Evolutionary conservation across 441 rosid genomes (phyloP), one percentile per base, ranked within the genome.

Genomic region (Eutrema salsugineum): DNA sequence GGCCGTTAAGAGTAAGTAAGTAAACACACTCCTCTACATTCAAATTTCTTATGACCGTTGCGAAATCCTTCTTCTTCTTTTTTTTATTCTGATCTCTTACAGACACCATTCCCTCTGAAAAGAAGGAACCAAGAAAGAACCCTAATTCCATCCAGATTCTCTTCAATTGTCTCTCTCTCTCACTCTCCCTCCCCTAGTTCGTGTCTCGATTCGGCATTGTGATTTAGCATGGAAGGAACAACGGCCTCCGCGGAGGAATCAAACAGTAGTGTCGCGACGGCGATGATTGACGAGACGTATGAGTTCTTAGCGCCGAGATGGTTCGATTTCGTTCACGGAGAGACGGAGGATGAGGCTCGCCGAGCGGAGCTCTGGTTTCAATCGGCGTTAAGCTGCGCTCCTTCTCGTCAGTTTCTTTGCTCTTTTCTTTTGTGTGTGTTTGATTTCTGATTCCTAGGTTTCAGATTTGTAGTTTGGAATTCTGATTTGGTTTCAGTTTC

Each of bases 261-360:
- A 1, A 27, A 56, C 17, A 53, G 72, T 38, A 30, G 12, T 48
- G 57, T 27, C 11, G 63, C 53, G 49, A 58, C 75, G 80, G 59
- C 71, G 42, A 70, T 87, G 70, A 63, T 89, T 11, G 99, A 95
- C 49, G 82, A 86, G 74, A 53, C 71, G 0, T 95, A 89, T 69
- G 99, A 95, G 81, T 95, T 93, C 84, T 87, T 91, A 10, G 99
- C 97, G 8, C 98, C 98, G 2, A 56, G 80, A 28, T 95, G 94
- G 83, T 95, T 81, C 20, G 97, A 95, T 77, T 95, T 95, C 77
- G 57, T 77, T 0, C 76, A 66, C 5, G 94, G 81, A 14, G 98
- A 95, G 79, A 82, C 93, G 0, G 96, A 87, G 27, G 92, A 90
- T 38, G 95, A 90, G 17, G 63, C 64, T 61, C 78, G 80, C 8